These are phyloP conservation scores for Typha latifolia DNA, from an alignment of 176 grass and related monocot genomes.

Conservation along the genomic window DNA sequence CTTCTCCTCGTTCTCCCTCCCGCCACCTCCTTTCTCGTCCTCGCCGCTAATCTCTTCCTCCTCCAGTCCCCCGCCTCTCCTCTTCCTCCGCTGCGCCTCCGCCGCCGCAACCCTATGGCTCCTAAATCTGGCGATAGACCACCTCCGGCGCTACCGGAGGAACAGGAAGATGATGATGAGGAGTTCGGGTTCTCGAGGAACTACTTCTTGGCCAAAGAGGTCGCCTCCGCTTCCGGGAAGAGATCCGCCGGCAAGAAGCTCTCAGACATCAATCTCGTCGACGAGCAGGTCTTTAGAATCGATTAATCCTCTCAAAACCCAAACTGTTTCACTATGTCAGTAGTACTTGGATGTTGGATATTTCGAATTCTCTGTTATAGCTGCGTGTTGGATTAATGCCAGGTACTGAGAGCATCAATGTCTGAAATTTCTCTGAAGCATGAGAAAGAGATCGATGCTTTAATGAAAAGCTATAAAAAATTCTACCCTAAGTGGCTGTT, in stretches of 20 bases:
- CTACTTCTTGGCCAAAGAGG: conserved; percentile 94
- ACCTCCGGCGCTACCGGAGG: conserved; percentile 13
- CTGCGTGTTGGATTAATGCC: not conserved
- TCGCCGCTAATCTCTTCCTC: too few species aligned
- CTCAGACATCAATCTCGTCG: conserved; percentile 63
- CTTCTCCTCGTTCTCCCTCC: too few species aligned
- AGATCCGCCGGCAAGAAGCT: conserved; percentile 50
- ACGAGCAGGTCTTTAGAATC: conserved; percentile 45
- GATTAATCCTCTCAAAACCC: not conserved
- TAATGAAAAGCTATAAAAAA: conserved; percentile 50
- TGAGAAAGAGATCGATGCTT: conserved; percentile 49
- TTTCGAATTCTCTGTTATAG: too few species aligned
- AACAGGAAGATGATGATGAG: conserved; percentile 40
- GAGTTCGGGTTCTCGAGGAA: conserved; percentile 70
- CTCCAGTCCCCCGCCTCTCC: too few species aligned
- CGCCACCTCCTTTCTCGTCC: too few species aligned
- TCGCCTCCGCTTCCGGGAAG: conserved; percentile 44
- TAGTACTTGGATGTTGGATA: too few species aligned
- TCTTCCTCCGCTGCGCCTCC: too few species aligned
- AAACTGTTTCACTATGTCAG: not conserved
- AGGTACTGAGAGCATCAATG: conserved; percentile 57
- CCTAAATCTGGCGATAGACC: too few species aligned
- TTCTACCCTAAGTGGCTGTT: conserved; percentile 88
- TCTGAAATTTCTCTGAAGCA: conserved; percentile 50
- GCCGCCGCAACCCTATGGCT: too few species aligned